Percentiles rank a stretch among this genome's conserved stretches.
Evolutionary conservation across 2,329 filamentous ascomycete species (phyloP).

Genomic region (Hypoxylon sp.): DNA sequence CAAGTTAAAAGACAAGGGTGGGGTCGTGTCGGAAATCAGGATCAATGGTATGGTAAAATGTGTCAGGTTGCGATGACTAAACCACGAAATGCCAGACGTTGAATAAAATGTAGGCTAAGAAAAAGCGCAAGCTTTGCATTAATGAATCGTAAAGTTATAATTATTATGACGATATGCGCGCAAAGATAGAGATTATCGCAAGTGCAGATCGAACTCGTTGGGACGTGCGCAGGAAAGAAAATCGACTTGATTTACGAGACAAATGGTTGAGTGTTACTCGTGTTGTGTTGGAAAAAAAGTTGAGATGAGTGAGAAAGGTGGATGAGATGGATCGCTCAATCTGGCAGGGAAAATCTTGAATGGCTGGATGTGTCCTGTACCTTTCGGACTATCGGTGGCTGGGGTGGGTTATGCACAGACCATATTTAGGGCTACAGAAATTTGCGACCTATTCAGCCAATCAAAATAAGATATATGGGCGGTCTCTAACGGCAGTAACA

Average conservation of each 20-base stretch:
- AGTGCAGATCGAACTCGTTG: slow-evolving; percentile 4
- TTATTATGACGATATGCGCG: too few species aligned
- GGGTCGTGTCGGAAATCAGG: slow-evolving; percentile 7
- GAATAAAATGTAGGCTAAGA: too few species aligned
- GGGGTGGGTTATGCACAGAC: slow-evolving; percentile 19
- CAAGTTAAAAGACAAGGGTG: slow-evolving; percentile 2
- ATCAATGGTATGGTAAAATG: slow-evolving; percentile 6
- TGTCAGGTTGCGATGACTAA: not conserved
- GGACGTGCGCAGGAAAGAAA: slow-evolving; percentile 8
- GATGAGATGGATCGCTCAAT: slow-evolving; percentile 3
- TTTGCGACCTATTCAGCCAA: slow-evolving; percentile 13
- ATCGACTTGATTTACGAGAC: slow-evolving; percentile 1
- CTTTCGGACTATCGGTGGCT: slow-evolving; percentile 19
- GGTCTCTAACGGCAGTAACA: slow-evolving; percentile 19
- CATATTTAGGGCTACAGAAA: slow-evolving; percentile 32
- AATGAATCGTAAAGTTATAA: too few species aligned
- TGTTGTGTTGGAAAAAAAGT: slow-evolving; percentile 9
- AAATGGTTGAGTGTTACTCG: too few species aligned
- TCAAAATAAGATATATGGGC: slow-evolving; percentile 11
- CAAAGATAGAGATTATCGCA: not conserved
- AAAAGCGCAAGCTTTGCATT: too few species aligned
- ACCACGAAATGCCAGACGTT: too few species aligned
- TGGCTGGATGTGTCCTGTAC: slow-evolving; percentile 19
- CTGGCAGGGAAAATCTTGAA: slow-evolving; percentile 15
- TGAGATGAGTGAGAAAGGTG: slow-evolving; percentile 5